Conservation (phyloP, 2,329 filamentous ascomycete species). For the Ophiostoma montium region DNA sequence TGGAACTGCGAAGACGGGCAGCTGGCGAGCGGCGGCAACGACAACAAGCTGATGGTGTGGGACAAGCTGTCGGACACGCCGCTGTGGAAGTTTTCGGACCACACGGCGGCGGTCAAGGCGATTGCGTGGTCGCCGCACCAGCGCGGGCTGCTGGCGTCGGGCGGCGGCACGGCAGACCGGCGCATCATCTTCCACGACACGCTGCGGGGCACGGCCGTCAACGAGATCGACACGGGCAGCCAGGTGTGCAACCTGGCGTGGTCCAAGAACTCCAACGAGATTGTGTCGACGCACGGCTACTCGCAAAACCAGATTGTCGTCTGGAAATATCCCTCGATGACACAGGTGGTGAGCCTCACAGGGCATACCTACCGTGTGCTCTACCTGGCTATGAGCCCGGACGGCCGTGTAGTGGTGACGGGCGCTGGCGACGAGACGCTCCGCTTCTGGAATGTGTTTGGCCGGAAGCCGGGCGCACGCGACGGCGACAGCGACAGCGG, state of each 20-base stretch:
- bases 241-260: constrained; percentile 98
- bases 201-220: constrained; percentile 61
- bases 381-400: constrained; percentile 93
- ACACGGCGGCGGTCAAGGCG: constrained; percentile 91
- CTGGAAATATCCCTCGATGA: constrained; percentile 99
- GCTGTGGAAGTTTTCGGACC: constrained; percentile 85
- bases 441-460: constrained; percentile 94
- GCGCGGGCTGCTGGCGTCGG: constrained; percentile 82
- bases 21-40: constrained; percentile 88
- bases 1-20: constrained; percentile 97
- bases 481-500: constrained; percentile 45
- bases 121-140: constrained; percentile 98
- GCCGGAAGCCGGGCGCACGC: constrained; percentile 58
- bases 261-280: constrained; percentile 95
- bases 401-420: constrained; percentile 85
- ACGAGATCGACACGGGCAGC: constrained; percentile 89
- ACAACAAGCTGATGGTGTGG: constrained; percentile 99
- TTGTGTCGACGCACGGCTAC: constrained; percentile 94
- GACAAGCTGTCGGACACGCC: constrained; percentile 89
- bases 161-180: constrained; percentile 87
- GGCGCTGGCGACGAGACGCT: constrained; percentile 93
- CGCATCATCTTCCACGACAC: constrained; percentile 99
- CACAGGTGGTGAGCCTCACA: constrained; percentile 85
- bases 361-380: constrained; percentile 88
- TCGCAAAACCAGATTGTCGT: constrained; percentile 97